Conservation (phyloP, 2,329 filamentous ascomycete genomes). For the Nigrograna mackinnonii region DNA sequence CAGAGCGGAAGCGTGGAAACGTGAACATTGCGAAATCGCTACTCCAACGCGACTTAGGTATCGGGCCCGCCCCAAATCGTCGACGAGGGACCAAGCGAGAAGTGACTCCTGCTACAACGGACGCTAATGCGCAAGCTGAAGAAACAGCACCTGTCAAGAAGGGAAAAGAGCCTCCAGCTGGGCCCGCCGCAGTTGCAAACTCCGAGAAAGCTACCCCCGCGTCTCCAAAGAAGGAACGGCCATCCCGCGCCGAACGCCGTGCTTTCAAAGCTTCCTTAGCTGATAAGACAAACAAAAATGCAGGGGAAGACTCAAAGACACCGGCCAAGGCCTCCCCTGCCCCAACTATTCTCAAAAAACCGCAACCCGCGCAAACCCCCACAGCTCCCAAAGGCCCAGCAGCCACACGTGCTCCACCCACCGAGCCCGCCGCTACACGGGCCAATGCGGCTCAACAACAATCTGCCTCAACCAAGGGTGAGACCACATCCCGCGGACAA, state of each 20-base stretch:
- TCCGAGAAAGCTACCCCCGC: slow-evolving; percentile 30
- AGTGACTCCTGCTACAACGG: slow-evolving; percentile 22
- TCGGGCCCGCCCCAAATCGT: slow-evolving; percentile 52
- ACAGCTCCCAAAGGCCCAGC: slow-evolving; percentile 34
- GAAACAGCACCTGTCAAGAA: slow-evolving; percentile 30
- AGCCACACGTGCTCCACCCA: slow-evolving; percentile 28
- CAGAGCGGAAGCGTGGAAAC: slow-evolving; percentile 58
- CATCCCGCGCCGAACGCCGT: slow-evolving; percentile 41
- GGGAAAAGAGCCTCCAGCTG: slow-evolving; percentile 25
- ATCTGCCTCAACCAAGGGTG: slow-evolving; percentile 16
- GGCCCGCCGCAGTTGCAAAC: slow-evolving; percentile 15
- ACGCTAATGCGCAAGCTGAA: slow-evolving; percentile 23
- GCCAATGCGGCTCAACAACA: slow-evolving; percentile 17
- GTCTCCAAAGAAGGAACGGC: slow-evolving; percentile 41
- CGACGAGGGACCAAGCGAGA: slow-evolving; percentile 44
- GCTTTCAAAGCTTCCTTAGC: slow-evolving; percentile 39
- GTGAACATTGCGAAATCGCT: slow-evolving; percentile 60
- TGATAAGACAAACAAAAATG: slow-evolving; percentile 35
- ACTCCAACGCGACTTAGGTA: slow-evolving; percentile 64
- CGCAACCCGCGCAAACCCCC: slow-evolving; percentile 23
- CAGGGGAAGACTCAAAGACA: slow-evolving; percentile 24
- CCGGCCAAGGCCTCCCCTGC: slow-evolving; percentile 29
- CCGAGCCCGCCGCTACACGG: slow-evolving; percentile 31
- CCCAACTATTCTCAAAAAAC: slow-evolving; percentile 45
- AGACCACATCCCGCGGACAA: slow-evolving; percentile 5